These are phyloP conservation scores for Aspergillus phoenicis DNA, from an alignment of 2,329 filamentous ascomycete genomes.

Conservation along the genomic window DNA sequence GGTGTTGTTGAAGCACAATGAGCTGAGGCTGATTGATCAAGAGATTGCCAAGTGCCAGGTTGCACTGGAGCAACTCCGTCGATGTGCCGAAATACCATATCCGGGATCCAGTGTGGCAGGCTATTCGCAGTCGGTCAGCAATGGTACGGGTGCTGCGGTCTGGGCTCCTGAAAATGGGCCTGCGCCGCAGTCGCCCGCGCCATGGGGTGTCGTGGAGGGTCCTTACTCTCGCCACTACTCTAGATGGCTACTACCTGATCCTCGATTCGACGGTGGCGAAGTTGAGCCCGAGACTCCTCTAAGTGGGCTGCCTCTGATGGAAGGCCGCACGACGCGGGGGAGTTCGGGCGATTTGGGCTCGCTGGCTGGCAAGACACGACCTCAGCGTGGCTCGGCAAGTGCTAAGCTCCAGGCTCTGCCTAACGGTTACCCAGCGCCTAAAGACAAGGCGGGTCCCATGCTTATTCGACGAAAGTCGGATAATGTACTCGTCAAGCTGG, in stretches of 20 bases:
- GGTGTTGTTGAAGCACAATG: conserved; percentile 90
- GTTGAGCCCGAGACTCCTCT: conserved; percentile 30
- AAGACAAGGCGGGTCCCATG: conserved; percentile 80
- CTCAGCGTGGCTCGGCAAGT: conserved; percentile 60
- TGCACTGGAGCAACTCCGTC: conserved; percentile 87
- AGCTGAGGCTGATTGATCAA: conserved; percentile 90
- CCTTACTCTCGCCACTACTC: conserved; percentile 94
- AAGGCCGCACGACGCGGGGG: conserved; percentile 79
- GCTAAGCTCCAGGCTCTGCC: conserved; percentile 71
- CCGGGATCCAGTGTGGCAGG: conserved; percentile 65
- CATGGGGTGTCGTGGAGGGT: conserved; percentile 88
- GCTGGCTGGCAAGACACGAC: conserved; percentile 58
- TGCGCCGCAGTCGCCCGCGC: conserved; percentile 75
- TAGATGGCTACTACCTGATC: conserved; percentile 90
- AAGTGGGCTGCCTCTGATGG: conserved; percentile 48
- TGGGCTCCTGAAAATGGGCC: conserved; percentile 63
- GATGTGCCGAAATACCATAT: conserved; percentile 90
- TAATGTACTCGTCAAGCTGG: conserved; percentile 82
- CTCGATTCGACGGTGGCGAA: conserved; percentile 73
- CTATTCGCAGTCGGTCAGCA: conserved; percentile 69
- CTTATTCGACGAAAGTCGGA: conserved; percentile 81
- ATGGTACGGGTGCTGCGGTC: conserved; percentile 73
- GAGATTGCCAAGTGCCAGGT: conserved; percentile 95
- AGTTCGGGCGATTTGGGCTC: conserved; percentile 61
- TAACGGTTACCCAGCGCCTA: conserved; percentile 70